Evolutionary conservation across 257 asterid genomes (phyloP), one percentile per base, ranked within the genome.

Genomic region (Eustoma russellianum): DNA sequence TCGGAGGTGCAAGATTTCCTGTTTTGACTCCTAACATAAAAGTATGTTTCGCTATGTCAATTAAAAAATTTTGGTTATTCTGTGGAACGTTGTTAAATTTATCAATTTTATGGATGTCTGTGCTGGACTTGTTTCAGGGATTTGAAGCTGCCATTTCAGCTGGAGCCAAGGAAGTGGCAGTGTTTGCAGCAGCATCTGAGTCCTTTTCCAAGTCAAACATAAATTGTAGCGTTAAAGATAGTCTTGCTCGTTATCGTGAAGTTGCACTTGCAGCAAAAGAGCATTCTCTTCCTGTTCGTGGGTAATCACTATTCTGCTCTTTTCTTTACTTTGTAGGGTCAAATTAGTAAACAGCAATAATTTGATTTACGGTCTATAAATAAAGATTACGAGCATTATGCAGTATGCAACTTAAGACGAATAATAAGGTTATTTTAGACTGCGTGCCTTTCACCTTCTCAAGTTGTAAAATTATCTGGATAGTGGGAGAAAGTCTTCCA

Each of bases 181-280:
- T 89, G 55, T 86, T 89, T 81, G 95, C 93, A 66, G 85, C 97
- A 60, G 94, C 94, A 3, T 89, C 97, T 3, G 94, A 89, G 73
- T 89, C 93, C 55, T 89, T 89, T 74, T 86, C 95, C 49, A 57
- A 24, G 59, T 89, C 93, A 66, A 86, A 86, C 65, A 65, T 89
- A 62, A 89, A 89, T 63, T 89, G 94, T 79, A 79, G 88, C 74
- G 77, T 89, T 65, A 73, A 74, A 68, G 95, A 81, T 40, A 83
- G 95, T 72, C 90, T 86, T 57, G 60, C 77, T 66, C 87, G 93
- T 52, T 86, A 83, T 61, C 83, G 81, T 38, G 84, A 83, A 59
- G 87, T 83, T 65, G 82, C 94, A 60, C 67, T 56, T 64, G 95
- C 97, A 50, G 94, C 95, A 50, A 79, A 68, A 74, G 59, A 61